A percentile compares a stretch with the other conserved stretches of the same genome.
Evolutionary conservation across 2,329 filamentous ascomycete species (phyloP).

Genomic region (Fusarium ambrosium): DNA sequence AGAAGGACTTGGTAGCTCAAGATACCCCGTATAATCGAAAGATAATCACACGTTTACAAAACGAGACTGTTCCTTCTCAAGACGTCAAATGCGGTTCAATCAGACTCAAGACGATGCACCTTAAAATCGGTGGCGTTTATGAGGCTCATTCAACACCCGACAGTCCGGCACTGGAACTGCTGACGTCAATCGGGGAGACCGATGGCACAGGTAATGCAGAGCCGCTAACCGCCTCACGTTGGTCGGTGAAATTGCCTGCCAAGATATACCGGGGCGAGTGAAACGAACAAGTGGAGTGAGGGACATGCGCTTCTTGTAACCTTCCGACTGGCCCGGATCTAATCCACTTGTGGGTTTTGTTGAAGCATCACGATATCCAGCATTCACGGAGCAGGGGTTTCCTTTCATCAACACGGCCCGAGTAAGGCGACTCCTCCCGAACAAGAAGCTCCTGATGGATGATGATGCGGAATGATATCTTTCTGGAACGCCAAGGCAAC

Average conservation of each 20-base stretch:
- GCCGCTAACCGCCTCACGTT: constrained; percentile 7
- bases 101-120: background rate
- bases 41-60: background rate
- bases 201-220: constrained; percentile 19
- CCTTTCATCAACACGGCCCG: constrained; percentile 3
- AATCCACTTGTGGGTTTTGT: background rate
- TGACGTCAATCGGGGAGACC: constrained; percentile 32
- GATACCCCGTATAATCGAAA: background rate
- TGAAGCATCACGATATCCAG: background rate
- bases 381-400: background rate
- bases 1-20: background rate
- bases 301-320: constrained; percentile 2
- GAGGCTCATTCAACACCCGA: constrained; percentile 21
- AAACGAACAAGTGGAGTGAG: constrained; percentile 11
- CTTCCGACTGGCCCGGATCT: constrained; percentile 32
- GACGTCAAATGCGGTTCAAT: background rate
- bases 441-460: background rate
- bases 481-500: constrained; percentile 15
- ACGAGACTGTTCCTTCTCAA: background rate
- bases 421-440: constrained; percentile 6
- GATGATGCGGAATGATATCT: background rate
- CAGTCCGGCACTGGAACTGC: constrained; percentile 16
- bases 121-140: constrained; percentile 17
- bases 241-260: background rate
- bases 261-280: background rate